Base-by-base conservation (phyloP, 805 yeast genomes). In the Saturnispora saitoi region DNA sequence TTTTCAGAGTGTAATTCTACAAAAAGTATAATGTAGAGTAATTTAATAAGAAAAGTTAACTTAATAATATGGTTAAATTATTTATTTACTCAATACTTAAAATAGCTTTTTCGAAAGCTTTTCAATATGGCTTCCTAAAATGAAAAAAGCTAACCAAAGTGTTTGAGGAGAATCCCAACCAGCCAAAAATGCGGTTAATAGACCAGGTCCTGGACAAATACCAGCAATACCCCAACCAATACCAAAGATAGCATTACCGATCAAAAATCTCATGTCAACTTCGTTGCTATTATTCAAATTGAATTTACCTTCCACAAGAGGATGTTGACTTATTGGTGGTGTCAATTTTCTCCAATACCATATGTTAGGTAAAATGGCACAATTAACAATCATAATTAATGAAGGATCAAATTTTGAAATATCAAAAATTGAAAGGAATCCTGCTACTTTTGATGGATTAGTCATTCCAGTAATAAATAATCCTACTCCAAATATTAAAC, bases 181-280 rank as follows among this genome's bases (percentile, higher is more conserved):
- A 44, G 63, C 60, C 26, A 63, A 51, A 9, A 62, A 50, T 17
- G 60, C 39, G 10, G 66, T 57, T 1, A 71, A 34, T 0, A 73
- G 48, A 0, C 73, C 81, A 14, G 81, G 79, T 3, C 78, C 80
- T 0, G 81, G 81, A 55, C 80, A 76, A 3, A 74, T 59, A 1
- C 81, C 81, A 0, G 69, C 55, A 2, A 72, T 31, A 0, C 77
- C 80, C 81, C 81, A 76, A 0, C 80, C 81, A 8, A 70, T 12
- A 9, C 81, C 81, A 54, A 76, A 76, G 5, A 73, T 11, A 0
- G 61, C 60, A 50, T 70, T 65, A 2, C 81, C 81, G 2, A 68
- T 3, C 0, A 76, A 19, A 43, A 76, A 67, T 32, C 58, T 61
- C 0, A 43, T 20, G 0, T 64, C 54, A 2, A 67, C 58, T 2